Base-by-base conservation (phyloP, 1,139 yeast species). In the Meyerozyma smithsonii region DNA sequence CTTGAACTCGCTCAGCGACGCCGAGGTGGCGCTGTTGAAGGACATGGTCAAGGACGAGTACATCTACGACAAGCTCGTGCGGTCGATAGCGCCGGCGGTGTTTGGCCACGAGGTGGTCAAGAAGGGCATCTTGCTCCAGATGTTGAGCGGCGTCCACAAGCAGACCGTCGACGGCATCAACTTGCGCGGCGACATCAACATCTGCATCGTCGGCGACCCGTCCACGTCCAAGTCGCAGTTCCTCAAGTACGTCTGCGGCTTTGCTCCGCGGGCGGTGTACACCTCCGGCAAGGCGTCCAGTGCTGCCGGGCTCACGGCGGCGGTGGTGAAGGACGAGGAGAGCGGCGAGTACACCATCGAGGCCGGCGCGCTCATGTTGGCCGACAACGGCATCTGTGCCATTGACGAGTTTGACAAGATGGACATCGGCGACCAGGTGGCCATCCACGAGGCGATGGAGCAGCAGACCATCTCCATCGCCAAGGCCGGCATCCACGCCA, bases 361-460 rank as follows among this genome's bases (percentile, higher is more conserved):
- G 61, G 99, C 98, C 0, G 99, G 99, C 60, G 99, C 99, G 2
- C 72, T 92, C 44, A 92, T 92, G 99, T 74, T 92, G 49, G 98
- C 98, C 1, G 99, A 92, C 64, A 94, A 92, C 58, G 99, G 99
- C 46, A 87, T 92, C 46, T 92, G 99, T 73, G 95, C 97, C 47
- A 92, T 92, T 63, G 99, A 92, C 60, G 99, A 92, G 65, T 92
- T 92, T 54, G 99, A 92, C 62, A 92, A 94, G 69, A 92, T 92
- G 98, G 97, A 92, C 62, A 63, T 92, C 37, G 66, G 81, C 4
- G 98, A 94, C 62, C 98, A 94, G 66, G 98, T 92, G 43, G 98
- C 98, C 3, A 92, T 92, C 69, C 99, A 92, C 67, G 99, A 92
- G 69, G 99, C 98, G 12, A 92, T 92, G 99, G 98, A 92, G 71